Conservation (phyloP, 148 eudicot species). For the Linanthus parryae region DNA sequence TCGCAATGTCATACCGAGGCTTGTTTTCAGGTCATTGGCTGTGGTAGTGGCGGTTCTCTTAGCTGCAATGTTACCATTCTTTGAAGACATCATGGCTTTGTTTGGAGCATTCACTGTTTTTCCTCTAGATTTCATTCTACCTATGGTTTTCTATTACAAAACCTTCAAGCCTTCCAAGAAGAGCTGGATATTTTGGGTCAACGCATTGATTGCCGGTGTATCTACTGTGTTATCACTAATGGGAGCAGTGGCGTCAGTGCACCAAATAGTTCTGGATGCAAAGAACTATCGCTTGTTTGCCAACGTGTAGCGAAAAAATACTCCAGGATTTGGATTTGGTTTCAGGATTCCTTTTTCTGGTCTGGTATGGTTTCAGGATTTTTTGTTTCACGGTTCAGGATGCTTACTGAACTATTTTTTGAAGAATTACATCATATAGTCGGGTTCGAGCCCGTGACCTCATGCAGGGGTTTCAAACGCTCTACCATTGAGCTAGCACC, state of each 20-base stretch:
- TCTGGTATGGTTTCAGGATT: no score
- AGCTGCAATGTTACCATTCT: slow-evolving; percentile 81
- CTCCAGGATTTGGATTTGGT: no score
- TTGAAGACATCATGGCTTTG: slow-evolving; percentile 72
- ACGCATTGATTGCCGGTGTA: slow-evolving; percentile 31
- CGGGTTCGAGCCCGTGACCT: no score
- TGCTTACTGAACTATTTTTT: no score
- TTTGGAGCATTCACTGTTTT: slow-evolving; percentile 70
- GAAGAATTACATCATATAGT: no score
- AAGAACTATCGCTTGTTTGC: slow-evolving; percentile 47
- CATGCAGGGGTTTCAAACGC: no score
- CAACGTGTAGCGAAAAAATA: slow-evolving; percentile 27
- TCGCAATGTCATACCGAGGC: slow-evolving; percentile 50
- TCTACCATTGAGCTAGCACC: no score
- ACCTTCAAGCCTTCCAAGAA: slow-evolving; percentile 61
- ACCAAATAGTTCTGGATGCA: slow-evolving; percentile 70
- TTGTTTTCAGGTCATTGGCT: slow-evolving; percentile 45
- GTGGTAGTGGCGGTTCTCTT: slow-evolving; percentile 40
- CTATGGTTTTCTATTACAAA: slow-evolving; percentile 62
- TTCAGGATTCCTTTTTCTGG: no score
- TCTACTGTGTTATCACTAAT: slow-evolving; percentile 38
- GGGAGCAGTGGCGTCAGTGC: slow-evolving; percentile 53
- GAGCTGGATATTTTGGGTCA: slow-evolving; percentile 43
- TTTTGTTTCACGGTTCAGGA: no score
- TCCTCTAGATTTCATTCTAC: slow-evolving; percentile 73